Base-by-base conservation (phyloP, 2,329 filamentous ascomycete genomes). In the Fusarium camptoceras region DNA sequence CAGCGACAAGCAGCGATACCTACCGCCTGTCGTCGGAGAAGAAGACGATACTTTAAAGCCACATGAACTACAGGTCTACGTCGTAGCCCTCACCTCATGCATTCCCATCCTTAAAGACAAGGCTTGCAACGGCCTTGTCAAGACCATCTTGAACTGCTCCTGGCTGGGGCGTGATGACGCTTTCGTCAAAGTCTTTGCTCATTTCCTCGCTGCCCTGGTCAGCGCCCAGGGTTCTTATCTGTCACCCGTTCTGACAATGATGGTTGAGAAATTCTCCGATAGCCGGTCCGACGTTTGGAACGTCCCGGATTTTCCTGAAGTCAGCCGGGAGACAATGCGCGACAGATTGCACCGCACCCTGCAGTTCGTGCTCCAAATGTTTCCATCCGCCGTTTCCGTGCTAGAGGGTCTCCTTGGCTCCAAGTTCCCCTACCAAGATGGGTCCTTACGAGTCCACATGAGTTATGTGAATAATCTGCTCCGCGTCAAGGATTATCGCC, bases 381-480 rank as follows among this genome's bases (percentile, higher is more conserved):
- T 97, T 59, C 94, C 96, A 5, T 92, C 94, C 31, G 92, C 92
- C 7, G 90, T 90, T 66, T 85, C 89, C 37, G 86, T 91, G 4
- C 83, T 98, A 30, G 88, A 91, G 39, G 86, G 88, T 34, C 83
- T 94, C 50, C 80, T 97, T 41, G 81, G 87, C 50, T 80, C 83
- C 51, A 90, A 90, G 43, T 97, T 97, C 65, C 94, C 94, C 1
- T 92, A 89, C 64, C 86, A 92, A 51, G 91, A 91, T 68, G 93
- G 97, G 55, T 89, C 91, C 6, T 91, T 91, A 67, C 90, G 90
- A 70, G 86, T 88, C n/a, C 94, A 97, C 78, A 88, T 95, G 72
- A 89, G 91, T n/a, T 99, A 97, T 76, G 91, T 97, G 61, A 87
- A 91, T 74, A 97, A 98, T 77, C 83, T 98, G 12, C 83, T 98